phyloP scores from a whole-genome alignment of 495 filamentous ascomycete species.

The Apodospora peruviana region DNA sequence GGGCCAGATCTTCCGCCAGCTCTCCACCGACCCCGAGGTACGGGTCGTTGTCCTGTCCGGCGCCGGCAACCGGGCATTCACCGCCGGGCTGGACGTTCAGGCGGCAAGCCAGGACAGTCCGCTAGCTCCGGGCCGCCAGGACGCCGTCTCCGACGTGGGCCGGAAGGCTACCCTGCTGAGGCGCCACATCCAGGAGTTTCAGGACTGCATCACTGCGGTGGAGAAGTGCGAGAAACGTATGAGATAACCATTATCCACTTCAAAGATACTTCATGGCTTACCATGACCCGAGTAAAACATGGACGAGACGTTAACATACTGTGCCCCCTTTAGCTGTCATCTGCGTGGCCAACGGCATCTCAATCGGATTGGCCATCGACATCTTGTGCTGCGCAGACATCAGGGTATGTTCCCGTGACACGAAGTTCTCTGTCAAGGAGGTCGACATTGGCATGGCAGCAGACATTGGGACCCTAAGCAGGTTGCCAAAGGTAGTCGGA shows the following conservation, averaged over 20 bases:
- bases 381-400: conserved; percentile 74
- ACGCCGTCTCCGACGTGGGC: conserved; percentile 48
- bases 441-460: conserved; percentile 93
- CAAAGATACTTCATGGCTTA: too few species aligned
- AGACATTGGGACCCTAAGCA: conserved; percentile 82
- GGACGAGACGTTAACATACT: too few species aligned
- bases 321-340: conserved; percentile 63
- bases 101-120: conserved; percentile 45
- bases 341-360: conserved; percentile 72
- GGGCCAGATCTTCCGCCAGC: conserved; percentile 60
- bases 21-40: conserved; percentile 67
- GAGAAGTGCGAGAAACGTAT: conserved; percentile 86
- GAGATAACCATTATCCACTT: conserved; percentile 8
- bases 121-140: conserved; percentile 17
- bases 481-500: conserved; percentile 80
- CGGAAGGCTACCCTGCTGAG: conserved; percentile 59
- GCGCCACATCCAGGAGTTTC: conserved; percentile 68
- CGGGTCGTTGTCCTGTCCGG: conserved; percentile 79
- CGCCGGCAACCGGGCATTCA: conserved; percentile 79
- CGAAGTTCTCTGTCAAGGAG: conserved; percentile 79
- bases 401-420: conserved; percentile 59
- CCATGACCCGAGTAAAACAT: too few species aligned
- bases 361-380: conserved; percentile 81
- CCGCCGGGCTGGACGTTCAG: conserved; percentile 75
- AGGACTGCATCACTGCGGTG: conserved; percentile 66